Evolutionary conservation across 306 rosid genomes (phyloP).

Genomic region (Quercus engelmannii): DNA sequence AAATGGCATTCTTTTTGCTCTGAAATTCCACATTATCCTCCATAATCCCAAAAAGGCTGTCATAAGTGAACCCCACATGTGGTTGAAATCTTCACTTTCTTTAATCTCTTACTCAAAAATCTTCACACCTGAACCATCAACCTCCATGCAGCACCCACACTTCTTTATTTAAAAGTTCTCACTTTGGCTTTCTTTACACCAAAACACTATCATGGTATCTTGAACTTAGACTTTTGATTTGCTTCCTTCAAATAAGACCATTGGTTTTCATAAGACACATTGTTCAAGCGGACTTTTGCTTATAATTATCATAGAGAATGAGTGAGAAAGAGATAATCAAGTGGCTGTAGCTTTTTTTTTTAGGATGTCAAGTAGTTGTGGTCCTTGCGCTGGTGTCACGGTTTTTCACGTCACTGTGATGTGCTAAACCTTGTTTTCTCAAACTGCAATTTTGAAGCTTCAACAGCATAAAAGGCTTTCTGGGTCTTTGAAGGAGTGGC

Average conservation of each 20-base stretch:
- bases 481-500: slow-evolving; percentile 13
- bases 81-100: slow-evolving; percentile 46
- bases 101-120: slow-evolving; percentile 5
- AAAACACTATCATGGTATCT: slow-evolving; percentile 9
- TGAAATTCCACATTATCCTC: slow-evolving; percentile 53
- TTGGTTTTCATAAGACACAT: neutral
- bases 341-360: neutral
- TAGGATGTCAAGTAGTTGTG: neutral
- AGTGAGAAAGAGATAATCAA: neutral
- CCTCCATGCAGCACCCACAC: slow-evolving; percentile 38
- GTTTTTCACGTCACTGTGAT: neutral
- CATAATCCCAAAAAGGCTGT: slow-evolving; percentile 42
- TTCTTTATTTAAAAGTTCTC: slow-evolving; percentile 16
- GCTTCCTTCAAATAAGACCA: neutral
- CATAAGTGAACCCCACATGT: slow-evolving; percentile 59
- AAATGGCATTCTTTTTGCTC: slow-evolving; percentile 34
- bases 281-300: neutral
- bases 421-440: neutral
- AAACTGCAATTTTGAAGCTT: neutral
- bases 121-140: slow-evolving; percentile 21
- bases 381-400: neutral
- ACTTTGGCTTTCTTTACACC: slow-evolving; percentile 16
- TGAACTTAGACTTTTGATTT: neutral
- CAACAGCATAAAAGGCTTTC: slow-evolving; percentile 5
- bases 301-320: neutral